phyloP scores from a whole-genome alignment of 148 eudicot species.

The Rhododendron molle region DNA sequence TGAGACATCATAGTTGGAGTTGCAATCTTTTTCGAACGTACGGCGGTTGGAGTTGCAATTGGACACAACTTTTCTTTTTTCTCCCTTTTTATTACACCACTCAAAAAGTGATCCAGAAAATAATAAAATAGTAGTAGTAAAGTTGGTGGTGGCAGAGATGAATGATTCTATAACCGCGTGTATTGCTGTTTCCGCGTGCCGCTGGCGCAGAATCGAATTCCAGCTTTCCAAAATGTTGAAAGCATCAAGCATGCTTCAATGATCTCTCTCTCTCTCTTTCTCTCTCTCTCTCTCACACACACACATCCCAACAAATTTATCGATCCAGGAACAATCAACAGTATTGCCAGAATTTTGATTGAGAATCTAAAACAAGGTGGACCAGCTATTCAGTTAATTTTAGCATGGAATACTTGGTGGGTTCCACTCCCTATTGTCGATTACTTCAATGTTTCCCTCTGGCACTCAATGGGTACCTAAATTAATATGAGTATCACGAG shows the following conservation, averaged over 20 bases:
- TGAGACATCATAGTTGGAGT: too few species aligned
- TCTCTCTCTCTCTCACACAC: too few species aligned
- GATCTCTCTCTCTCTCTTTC: too few species aligned
- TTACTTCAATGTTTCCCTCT: too few species aligned
- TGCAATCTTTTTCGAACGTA: too few species aligned
- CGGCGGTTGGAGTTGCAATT: too few species aligned
- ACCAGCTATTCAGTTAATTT: not conserved
- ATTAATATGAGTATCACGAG: too few species aligned
- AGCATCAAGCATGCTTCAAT: not conserved
- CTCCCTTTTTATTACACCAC: too few species aligned
- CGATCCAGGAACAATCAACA: not conserved
- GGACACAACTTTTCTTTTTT: too few species aligned
- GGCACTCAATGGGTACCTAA: too few species aligned
- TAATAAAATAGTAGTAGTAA: too few species aligned
- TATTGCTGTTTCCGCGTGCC: not conserved
- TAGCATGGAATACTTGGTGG: not conserved
- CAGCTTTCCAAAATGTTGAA: not conserved
- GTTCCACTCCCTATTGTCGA: not conserved
- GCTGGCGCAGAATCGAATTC: not conserved
- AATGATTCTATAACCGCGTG: not conserved
- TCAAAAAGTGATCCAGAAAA: not conserved
- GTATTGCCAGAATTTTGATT: not conserved
- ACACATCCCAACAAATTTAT: too few species aligned
- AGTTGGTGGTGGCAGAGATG: not conserved
- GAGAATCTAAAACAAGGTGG: not conserved